These are phyloP conservation scores for Chrysanthemum lavandulifolium DNA, from an alignment of 129 eudicot genomes.

Conservation along the genomic window DNA sequence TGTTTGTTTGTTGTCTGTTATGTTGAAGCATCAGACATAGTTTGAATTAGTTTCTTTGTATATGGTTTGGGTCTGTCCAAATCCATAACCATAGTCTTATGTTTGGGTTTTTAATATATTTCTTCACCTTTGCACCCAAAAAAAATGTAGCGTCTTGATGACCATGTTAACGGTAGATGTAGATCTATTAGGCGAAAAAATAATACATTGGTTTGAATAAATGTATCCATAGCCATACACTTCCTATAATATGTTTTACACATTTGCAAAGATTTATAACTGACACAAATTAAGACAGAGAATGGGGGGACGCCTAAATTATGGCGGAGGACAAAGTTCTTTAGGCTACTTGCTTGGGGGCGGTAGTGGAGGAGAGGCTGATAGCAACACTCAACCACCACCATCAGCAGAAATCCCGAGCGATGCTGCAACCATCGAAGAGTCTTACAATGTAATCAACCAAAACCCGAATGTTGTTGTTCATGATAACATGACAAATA, in stretches of 20 bases:
- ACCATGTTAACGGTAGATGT: too few species aligned
- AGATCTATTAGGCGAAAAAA: too few species aligned
- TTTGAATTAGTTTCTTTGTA: too few species aligned
- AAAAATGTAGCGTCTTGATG: too few species aligned
- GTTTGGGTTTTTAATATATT: background rate
- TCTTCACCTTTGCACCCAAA: too few species aligned
- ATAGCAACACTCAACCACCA: conserved; percentile 30
- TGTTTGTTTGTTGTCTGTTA: too few species aligned
- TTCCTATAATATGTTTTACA: too few species aligned
- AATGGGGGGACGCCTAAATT: conserved; percentile 79
- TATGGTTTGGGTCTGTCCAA: too few species aligned
- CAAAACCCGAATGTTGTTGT: conserved; percentile 29
- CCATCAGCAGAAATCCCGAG: conserved; percentile 30
- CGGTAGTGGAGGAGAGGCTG: background rate
- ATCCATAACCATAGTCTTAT: too few species aligned
- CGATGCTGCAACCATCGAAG: conserved; percentile 23
- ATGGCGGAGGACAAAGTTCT: conserved; percentile 84
- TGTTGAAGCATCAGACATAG: too few species aligned
- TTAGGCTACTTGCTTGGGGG: conserved; percentile 63
- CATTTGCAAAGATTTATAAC: background rate
- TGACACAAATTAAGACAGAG: conserved; percentile 17
- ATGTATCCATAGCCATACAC: background rate
- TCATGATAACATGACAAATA: conserved; percentile 45
- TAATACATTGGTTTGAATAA: background rate
- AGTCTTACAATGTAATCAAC: conserved; percentile 30